These are phyloP conservation scores for Tulasnella sp. DNA, from an alignment of 768 basidiomycete species.

Conservation along the genomic window DNA sequence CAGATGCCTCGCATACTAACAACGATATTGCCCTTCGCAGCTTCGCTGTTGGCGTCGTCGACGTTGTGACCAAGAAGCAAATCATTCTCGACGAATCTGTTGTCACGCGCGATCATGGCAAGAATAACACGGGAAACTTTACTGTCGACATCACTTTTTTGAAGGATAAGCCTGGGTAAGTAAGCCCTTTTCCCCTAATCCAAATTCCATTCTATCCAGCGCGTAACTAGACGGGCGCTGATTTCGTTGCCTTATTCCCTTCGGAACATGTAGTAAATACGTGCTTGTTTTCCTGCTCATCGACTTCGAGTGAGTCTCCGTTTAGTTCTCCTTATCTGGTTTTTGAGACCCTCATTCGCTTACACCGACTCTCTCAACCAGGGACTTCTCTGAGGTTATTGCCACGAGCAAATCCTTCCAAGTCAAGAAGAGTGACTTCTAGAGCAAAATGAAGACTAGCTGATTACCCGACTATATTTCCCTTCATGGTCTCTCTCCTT, in stretches of 20 bases:
- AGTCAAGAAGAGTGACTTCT: neutral
- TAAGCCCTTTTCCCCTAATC: neutral
- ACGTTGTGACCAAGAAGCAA: neutral
- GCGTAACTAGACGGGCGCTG: too few species aligned
- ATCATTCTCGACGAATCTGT: neutral
- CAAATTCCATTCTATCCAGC: neutral
- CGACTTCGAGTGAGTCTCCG: neutral
- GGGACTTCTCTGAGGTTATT: too few species aligned
- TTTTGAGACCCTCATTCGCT: too few species aligned
- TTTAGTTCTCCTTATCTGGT: too few species aligned
- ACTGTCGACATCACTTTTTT: neutral
- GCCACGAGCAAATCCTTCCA: neutral
- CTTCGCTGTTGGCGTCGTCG: neutral
- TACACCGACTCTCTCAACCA: too few species aligned
- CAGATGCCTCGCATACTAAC: neutral
- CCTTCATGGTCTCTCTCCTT: too few species aligned
- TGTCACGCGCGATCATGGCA: neutral
- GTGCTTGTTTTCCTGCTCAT: neutral
- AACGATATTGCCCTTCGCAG: neutral
- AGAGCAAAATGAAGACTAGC: too few species aligned
- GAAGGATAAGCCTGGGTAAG: neutral
- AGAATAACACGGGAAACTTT: neutral
- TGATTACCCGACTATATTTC: too few species aligned
- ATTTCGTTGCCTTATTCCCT: too few species aligned
- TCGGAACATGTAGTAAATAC: neutral